Base-by-base conservation (phyloP, 108 stramenopile species). In the Tribonema minus region DNA sequence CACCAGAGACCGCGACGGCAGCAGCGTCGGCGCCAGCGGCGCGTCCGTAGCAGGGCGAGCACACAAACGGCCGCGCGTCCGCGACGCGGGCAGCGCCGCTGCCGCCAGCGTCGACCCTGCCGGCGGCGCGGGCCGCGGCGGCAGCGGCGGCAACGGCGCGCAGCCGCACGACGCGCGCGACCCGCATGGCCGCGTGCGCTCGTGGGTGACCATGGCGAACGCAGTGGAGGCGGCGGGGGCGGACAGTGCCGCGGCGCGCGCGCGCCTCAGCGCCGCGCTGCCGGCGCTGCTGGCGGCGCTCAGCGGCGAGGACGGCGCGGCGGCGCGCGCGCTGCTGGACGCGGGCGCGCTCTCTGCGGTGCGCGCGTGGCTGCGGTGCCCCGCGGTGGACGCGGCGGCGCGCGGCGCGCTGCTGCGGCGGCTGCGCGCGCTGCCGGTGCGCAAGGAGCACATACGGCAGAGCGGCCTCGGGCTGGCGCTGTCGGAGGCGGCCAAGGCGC, bases 401-500 rank as follows among this genome's bases (percentile, higher is more conserved):
- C 34, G 59, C 58, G 69, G 69, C 7, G 58, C 58, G 26, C 58
- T 70, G 5, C 69, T 70, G 36, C 58, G 59, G 69, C 58, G 58
- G 33, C 58, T 70, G 15, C 35, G 35, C 58, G 69, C 32, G 58
- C 58, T 70, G 54, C 69, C 69, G 35, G 69, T 70, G 27, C 69
- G 59, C 58, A 70, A 70, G 69, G 34, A 34, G 33, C 69, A 70
- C 58, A 33, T 70, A 35, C 32, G 58, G 28, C 58, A 70, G 35
- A 70, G 69, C 34, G 69, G 69, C 58, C 34, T 70, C 58, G 69
- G 69, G 26, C 58, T 58, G 58, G 34, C 59, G 36, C 35, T 70
- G 35, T 46, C 59, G 33, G 69, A 46, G 36, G 59, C 59, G 69
- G 69, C 69, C 26, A 58, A 46, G n/a, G 69, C 27, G 27, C 35